Percentiles rank a stretch among this genome's conserved stretches.
Evolutionary conservation across 2,329 filamentous ascomycete genomes (phyloP).

Genomic region (Epichloe sp.): DNA sequence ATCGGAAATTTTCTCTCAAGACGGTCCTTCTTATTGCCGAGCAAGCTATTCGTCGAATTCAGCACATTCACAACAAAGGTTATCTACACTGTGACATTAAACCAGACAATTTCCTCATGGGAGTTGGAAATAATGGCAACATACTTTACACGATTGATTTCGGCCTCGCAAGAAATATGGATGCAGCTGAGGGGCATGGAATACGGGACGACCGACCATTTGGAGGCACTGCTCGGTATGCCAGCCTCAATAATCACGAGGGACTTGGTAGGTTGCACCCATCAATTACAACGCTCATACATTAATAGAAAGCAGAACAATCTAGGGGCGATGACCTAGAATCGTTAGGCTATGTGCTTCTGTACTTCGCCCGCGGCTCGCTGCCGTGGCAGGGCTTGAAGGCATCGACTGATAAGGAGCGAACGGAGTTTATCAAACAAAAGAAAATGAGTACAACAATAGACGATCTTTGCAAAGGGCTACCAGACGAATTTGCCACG

Average conservation of each 20-base stretch:
- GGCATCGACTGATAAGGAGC: conserved; percentile 43
- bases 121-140: conserved; percentile 96
- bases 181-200: not conserved
- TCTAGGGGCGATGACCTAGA: conserved; percentile 2
- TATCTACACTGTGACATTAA: conserved; percentile 99
- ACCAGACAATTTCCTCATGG: conserved; percentile 99
- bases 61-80: conserved; percentile 98
- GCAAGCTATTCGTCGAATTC: conserved; percentile 95
- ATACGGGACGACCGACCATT: not conserved
- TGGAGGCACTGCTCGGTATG: not conserved
- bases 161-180: conserved; percentile 52
- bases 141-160: conserved; percentile 99
- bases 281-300: not conserved
- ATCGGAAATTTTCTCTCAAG: conserved; percentile 98
- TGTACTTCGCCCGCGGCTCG: not conserved
- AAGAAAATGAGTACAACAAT: conserved; percentile 40
- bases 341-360: conserved; percentile 2
- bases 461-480: conserved; percentile 59
- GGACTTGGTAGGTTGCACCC: not conserved
- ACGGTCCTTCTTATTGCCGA: conserved; percentile 92
- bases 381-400: conserved; percentile 1
- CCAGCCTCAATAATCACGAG: conserved; percentile 1
- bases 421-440: conserved; percentile 25
- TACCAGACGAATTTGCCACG: conserved; percentile 63
- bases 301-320: not conserved